Evolutionary conservation across 805 yeast genomes (phyloP), one percentile per base, ranked within the genome.

Genomic region (Candida krabiensis): DNA sequence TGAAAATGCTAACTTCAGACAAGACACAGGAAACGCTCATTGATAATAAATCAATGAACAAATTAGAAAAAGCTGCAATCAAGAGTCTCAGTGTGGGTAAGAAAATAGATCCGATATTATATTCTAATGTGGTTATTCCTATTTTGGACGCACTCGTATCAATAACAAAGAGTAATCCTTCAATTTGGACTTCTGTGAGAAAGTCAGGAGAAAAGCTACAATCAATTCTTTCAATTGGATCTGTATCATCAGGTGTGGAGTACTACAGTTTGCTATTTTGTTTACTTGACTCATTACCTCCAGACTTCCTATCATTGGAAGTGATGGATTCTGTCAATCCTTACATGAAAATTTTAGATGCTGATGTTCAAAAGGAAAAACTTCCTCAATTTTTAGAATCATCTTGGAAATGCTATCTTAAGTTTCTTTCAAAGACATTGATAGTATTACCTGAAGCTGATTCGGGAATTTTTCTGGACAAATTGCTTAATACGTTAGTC

Each of bases 101-200:
- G 16, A 38, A 35, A 1, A 30, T 42, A 26, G 68, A 68, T 28
- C 56, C 64, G 5, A 47, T 76, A 3, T 46, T 74, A 2, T 75
- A 75, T 46, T 67, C 83, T 0, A 50, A 67, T 5, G 41, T 74
- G 1, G 61, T 79, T 1, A 52, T 78, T 1, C 71, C 74, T 11
- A 69, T 81, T 9, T 48, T 83, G 47, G 69, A 71, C 11, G 63
- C 79, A 0, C 50, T 83, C 24, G 58, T 66, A 3, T 49, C 63
- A 0, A 47, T 82, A 19, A 68, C 75, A 12, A 55, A 58, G n/a
- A 59, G 68, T 29, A 73, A 76, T 44, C 64, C 70, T 13, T 72
- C 66, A 19, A 66, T 83, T 33, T 81, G 87, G 82, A 14, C 34
- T 1, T 60, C 68, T 3, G 74, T 71, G 15, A 82, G 81, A 39